These are phyloP conservation scores for Alternaria novae-zelandiae DNA, from an alignment of 2,329 filamentous ascomycete species.

Conservation along the genomic window DNA sequence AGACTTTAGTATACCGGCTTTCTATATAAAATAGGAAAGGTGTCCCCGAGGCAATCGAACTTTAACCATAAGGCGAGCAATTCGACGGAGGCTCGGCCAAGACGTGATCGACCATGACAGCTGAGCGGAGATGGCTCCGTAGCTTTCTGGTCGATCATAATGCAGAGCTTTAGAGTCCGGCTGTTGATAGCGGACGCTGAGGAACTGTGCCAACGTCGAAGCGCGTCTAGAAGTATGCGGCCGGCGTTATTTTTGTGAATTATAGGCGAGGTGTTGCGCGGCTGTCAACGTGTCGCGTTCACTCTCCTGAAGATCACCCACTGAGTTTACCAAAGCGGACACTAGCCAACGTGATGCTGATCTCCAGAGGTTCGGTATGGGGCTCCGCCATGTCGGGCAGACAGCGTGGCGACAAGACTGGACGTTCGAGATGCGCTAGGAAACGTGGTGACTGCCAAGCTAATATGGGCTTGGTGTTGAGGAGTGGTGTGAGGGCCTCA, in stretches of 20 bases:
- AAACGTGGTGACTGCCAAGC: not conserved
- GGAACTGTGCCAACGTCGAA: conserved; percentile 7
- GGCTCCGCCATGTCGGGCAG: conserved; percentile 4
- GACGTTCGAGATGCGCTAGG: not conserved
- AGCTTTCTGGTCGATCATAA: not conserved
- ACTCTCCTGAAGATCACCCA: conserved; percentile 6
- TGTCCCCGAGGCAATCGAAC: not conserved
- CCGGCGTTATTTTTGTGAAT: not conserved
- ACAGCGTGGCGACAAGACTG: conserved; percentile 1
- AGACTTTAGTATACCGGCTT: not conserved
- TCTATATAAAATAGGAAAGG: not conserved
- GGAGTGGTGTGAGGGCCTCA: not conserved
- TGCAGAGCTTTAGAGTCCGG: not conserved
- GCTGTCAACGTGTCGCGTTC: not conserved
- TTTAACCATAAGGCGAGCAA: conserved; percentile 3
- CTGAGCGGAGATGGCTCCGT: conserved; percentile 1
- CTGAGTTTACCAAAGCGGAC: conserved; percentile 9
- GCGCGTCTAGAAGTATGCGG: conserved; percentile 1
- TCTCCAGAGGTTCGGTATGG: conserved; percentile 7
- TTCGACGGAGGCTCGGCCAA: not conserved
- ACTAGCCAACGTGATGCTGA: conserved; percentile 6
- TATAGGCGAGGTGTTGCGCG: not conserved
- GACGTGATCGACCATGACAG: not conserved
- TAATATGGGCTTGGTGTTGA: not conserved
- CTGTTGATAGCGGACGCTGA: conserved; percentile 4